phyloP scores from a whole-genome alignment of 2,329 filamentous ascomycete species.

The Sporothrix euskadiensis region DNA sequence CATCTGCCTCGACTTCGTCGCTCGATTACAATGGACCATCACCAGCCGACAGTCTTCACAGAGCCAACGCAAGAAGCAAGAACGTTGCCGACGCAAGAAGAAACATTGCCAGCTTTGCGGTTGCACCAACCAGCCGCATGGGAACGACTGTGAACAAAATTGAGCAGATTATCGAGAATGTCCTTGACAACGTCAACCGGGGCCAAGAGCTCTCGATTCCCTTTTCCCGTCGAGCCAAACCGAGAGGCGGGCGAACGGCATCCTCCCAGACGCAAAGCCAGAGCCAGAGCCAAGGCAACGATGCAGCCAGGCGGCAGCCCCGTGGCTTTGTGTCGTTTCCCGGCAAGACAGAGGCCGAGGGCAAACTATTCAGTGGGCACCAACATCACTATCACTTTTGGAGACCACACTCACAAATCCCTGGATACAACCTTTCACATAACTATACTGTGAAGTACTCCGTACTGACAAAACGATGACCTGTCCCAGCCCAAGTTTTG shows the following conservation, averaged over 20 bases:
- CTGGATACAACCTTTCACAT: background rate
- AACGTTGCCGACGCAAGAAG: background rate
- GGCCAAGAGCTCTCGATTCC: slow-evolving; percentile 50
- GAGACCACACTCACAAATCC: background rate
- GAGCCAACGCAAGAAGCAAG: background rate
- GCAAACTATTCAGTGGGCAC: slow-evolving; percentile 53
- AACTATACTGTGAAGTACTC: too few species aligned
- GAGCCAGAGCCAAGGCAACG: background rate
- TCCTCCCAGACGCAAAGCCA: background rate
- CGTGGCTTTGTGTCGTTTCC: slow-evolving; percentile 45
- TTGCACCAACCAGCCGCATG: background rate
- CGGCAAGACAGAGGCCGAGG: slow-evolving; percentile 49
- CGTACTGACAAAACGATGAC: too few species aligned
- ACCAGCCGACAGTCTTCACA: background rate
- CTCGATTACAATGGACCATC: background rate
- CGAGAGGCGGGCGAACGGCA: background rate
- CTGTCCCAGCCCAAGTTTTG: slow-evolving; percentile 53
- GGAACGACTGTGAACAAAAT: slow-evolving; percentile 52
- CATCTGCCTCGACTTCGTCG: background rate
- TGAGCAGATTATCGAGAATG: slow-evolving; percentile 55
- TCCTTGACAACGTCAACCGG: slow-evolving; percentile 50
- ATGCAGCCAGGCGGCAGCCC: background rate
- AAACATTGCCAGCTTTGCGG: background rate
- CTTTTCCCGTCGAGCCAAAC: slow-evolving; percentile 41
- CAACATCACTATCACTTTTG: background rate